Conservation (phyloP, 1,284 basidiomycete species). For the Gomphus bonarii region DNA sequence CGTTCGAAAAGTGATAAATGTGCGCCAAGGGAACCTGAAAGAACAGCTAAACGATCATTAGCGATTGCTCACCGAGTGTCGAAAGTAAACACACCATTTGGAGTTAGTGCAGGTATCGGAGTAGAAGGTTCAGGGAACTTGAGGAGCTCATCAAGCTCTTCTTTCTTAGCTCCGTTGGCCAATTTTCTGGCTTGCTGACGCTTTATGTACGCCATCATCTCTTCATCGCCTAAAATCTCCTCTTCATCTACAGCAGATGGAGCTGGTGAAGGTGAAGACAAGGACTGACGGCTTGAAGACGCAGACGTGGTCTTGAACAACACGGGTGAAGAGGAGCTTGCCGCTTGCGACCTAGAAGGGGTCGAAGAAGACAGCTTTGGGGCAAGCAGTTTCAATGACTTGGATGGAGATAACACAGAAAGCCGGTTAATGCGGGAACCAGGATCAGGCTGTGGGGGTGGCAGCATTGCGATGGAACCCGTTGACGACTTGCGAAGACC, state of each 20-base stretch:
- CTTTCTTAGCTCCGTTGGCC: constrained; percentile 72
- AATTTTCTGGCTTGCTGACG: constrained; percentile 85
- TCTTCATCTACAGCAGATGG: constrained; percentile 76
- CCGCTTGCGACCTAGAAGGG: constrained; percentile 25
- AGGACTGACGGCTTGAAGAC: constrained; percentile 61
- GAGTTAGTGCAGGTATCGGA: constrained; percentile 59
- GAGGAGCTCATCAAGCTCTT: constrained; percentile 82
- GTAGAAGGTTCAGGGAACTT: constrained; percentile 86
- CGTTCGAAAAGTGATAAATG: constrained; percentile 79
- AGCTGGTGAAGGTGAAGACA: constrained; percentile 73
- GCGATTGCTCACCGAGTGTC: not conserved
- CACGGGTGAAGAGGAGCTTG: not conserved
- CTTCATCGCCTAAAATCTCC: constrained; percentile 85
- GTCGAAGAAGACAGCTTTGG: constrained; percentile 54
- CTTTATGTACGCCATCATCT: constrained; percentile 93
- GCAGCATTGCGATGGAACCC: constrained; percentile 47
- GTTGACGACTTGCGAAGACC: constrained; percentile 72
- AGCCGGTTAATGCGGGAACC: constrained; percentile 50
- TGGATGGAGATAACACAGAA: constrained; percentile 73
- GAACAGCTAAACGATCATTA: constrained; percentile 35
- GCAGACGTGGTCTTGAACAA: constrained; percentile 43
- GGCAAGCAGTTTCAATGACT: constrained; percentile 66
- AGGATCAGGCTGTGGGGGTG: constrained; percentile 18
- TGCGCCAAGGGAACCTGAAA: constrained; percentile 50
- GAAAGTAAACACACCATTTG: constrained; percentile 46